Evolutionary conservation across 257 asterid species (phyloP), one percentile per base, ranked within the genome.

Genomic region (Coffea canephora): DNA sequence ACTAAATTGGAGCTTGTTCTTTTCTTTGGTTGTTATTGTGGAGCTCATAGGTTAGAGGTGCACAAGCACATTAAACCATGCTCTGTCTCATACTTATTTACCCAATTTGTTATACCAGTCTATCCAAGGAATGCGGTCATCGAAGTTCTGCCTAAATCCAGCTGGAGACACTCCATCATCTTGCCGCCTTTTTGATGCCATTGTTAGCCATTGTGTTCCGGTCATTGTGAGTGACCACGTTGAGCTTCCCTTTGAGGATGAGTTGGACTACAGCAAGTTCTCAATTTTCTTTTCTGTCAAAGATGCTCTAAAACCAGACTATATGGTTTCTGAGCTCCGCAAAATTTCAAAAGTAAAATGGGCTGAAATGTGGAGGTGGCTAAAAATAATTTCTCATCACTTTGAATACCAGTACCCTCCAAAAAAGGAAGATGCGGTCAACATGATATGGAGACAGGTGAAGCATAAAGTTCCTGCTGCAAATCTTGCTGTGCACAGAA

Each of bases 81-180:
- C 78, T 61, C 43, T 72, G 67, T 76, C 86, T 83, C 76, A 80
- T 48, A 36, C 73, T 36, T 77, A 39, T 46, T 74, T 68, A 54
- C 69, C 69, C 49, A 31, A 71, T 84, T 69, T 85, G 73, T 72
- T 75, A 68, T 78, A 52, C 79, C 79, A 96, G 99, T 96, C 99
- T 65, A 82, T 90, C 46, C 88, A 84, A 55, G 95, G 93, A 78
- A 96, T 96, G 98, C 97, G 91, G 8, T 84, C 88, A 12, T 93
- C 99, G 34, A 95, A 95, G 87, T 95, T 93, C 77, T 95, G 99
- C 78, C 89, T 95, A 62, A 84, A 95, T 74, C 97, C 98, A 14
- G 99, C 98, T 1, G 99, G 99, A 1, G 99, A 95, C 87, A 95
- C 98, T 9, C 99, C 99, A 52, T 95, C 99, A 75, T 95, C 99